phyloP scores from a whole-genome alignment of 305 asterid genomes.

The Fraxinus platypoda region DNA sequence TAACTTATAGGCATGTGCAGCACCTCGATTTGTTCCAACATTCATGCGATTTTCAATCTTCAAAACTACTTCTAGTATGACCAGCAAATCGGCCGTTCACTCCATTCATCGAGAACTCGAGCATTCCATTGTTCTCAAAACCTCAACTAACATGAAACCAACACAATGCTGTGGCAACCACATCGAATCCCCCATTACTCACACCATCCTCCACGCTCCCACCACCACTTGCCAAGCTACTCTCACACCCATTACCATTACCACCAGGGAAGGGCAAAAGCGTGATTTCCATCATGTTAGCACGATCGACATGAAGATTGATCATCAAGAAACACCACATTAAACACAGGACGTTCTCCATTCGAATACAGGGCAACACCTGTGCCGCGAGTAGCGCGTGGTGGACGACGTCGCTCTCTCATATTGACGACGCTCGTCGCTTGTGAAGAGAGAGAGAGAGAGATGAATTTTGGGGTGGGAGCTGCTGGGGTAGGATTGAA shows the following conservation, averaged over 20 bases:
- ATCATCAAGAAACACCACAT: constrained; percentile 84
- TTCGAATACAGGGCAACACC: constrained; percentile 5
- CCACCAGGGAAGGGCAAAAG: constrained; percentile 41
- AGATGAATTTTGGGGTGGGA: no score
- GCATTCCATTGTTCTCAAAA: no score
- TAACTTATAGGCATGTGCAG: constrained; percentile 77
- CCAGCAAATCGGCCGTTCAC: no score
- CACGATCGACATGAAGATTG: constrained; percentile 82
- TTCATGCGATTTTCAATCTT: constrained; percentile 96
- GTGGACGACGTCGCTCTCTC: no score
- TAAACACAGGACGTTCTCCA: no score
- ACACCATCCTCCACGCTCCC: constrained; percentile 40
- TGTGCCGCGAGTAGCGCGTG: no score
- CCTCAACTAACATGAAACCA: no score
- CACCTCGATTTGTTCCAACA: constrained; percentile 82
- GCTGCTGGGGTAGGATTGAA: no score
- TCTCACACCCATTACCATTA: constrained; percentile 28
- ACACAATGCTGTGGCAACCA: no score
- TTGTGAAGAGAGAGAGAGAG: no score
- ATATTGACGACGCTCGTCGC: no score
- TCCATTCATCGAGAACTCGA: no score
- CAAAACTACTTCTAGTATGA: constrained; percentile 76
- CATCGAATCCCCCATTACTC: constrained; percentile 51
- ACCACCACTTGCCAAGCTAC: constrained; percentile 27
- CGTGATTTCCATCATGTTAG: constrained; percentile 80